Base-by-base conservation (phyloP, 2,329 filamentous ascomycete species). In the Colletotrichum karsti region DNA sequence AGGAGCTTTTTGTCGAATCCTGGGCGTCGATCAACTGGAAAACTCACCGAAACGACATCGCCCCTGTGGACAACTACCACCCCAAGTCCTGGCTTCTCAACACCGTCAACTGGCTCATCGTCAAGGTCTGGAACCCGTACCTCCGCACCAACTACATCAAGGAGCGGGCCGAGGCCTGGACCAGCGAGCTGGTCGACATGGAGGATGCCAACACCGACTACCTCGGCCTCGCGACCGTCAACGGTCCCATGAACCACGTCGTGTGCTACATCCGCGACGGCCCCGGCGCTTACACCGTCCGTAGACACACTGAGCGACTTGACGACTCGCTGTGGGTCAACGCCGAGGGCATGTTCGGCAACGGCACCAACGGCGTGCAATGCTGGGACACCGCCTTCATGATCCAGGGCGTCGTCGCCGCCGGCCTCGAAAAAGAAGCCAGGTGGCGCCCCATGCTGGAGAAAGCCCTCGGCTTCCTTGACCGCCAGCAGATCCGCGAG, bases 301-400 rank as follows among this genome's bases (percentile, higher is more conserved):
- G 88, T 54, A 88, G 92, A 42, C 95, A 98, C 75, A 84, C 93
- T 8, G 93, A 98, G 74, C 89, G 94, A 4, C 80, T 97, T 12
- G 87, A 93, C 46, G 96, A 99, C 74, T 97, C 91, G 69, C 80
- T 99, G 30, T 99, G 96, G 95, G 85, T 99, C 55, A 97, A 97
- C 71, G 79, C 90, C 35, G 95, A 98, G 77, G 96, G 96, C 6
- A 94, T 99, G 93, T 86, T 98, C 53, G 92, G 92, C 80, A 98
- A 98, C 74, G 96, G 96, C 39, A 99, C 96, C 8, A 98, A 99
- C 73, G 96, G 96, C n/a, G 95, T 98, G 2, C 96, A 99, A 79
- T 92, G 91, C 71, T 99, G 96, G 96, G 96, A 99, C 77, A 99
- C 96, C 0, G 88, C 94, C 1, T 98, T 98, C 76, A 83, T 92